These are phyloP conservation scores for Fusarium tanahbumbuense DNA, from an alignment of 2,329 filamentous ascomycete species.

Conservation along the genomic window DNA sequence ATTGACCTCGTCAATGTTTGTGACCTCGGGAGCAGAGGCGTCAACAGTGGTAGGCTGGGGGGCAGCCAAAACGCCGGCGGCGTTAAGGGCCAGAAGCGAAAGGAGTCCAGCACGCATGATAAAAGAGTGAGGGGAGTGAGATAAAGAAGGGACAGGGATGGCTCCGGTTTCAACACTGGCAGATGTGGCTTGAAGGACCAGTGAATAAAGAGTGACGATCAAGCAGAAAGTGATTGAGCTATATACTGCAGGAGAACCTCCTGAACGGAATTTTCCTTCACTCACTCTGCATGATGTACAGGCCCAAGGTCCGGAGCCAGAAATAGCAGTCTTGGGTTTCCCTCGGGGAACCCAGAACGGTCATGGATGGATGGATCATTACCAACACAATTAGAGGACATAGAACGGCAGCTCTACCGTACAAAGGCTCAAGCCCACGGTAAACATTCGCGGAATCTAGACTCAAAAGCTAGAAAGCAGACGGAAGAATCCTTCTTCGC, in stretches of 20 bases:
- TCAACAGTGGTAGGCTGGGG: conserved; percentile 27
- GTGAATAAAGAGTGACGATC: conserved; percentile 9
- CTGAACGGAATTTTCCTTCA: neutral
- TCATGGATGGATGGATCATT: neutral
- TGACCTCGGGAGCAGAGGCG: conserved; percentile 33
- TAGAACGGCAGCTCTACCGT: neutral
- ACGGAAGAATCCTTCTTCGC: neutral
- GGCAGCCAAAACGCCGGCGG: conserved; percentile 38
- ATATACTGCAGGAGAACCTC: conserved; percentile 22
- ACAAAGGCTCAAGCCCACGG: neutral
- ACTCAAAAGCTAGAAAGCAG: neutral
- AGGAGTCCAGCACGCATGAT: conserved; percentile 39
- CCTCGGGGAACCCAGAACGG: neutral
- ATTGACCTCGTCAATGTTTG: conserved; percentile 36
- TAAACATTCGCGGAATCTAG: neutral
- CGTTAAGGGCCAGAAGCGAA: conserved; percentile 40
- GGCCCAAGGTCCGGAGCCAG: neutral
- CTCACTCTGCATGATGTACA: neutral
- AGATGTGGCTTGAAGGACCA: conserved; percentile 9
- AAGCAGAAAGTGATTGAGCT: conserved; percentile 20
- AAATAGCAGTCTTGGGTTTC: neutral
- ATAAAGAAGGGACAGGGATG: conserved; percentile 17
- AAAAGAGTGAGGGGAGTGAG: neutral
- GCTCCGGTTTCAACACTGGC: conserved; percentile 9
- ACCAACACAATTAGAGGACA: neutral